Conservation (phyloP, 2,329 filamentous ascomycete genomes). For the Penicillium italicum region DNA sequence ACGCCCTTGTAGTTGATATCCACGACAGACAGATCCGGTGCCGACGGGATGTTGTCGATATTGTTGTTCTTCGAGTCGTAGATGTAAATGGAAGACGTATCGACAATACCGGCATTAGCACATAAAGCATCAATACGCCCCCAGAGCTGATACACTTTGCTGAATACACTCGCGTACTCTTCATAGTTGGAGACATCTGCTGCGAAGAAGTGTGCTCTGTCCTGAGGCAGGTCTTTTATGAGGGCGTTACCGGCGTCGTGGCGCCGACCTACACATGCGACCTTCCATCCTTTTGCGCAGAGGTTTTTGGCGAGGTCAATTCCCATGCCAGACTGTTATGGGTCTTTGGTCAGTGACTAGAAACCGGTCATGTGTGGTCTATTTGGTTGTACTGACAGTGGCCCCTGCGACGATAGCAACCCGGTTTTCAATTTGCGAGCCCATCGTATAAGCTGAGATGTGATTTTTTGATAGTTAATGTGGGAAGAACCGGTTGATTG, state of each 20-base stretch:
- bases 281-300: constrained; percentile 32
- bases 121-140: constrained; percentile 49
- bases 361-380: background rate
- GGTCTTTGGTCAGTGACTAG: background rate
- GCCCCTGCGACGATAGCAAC: constrained; percentile 45
- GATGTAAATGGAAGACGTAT: constrained; percentile 47
- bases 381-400: constrained; percentile 32
- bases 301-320: constrained; percentile 41
- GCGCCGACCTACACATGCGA: constrained; percentile 40
- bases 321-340: constrained; percentile 48
- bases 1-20: constrained; percentile 53
- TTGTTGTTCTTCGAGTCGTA: constrained; percentile 32
- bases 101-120: constrained; percentile 52
- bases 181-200: constrained; percentile 49
- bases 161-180: constrained; percentile 45
- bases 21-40: constrained; percentile 46
- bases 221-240: constrained; percentile 27
- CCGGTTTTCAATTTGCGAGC: constrained; percentile 10
- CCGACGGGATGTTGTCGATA: constrained; percentile 38
- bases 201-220: constrained; percentile 43
- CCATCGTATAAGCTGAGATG: constrained; percentile 6
- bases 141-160: constrained; percentile 43
- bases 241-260: constrained; percentile 32
- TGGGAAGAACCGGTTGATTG: background rate
- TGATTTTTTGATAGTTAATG: background rate